Conservation (phyloP, 1,139 yeast species). For the Debaryomycetaceae sp. region DNA sequence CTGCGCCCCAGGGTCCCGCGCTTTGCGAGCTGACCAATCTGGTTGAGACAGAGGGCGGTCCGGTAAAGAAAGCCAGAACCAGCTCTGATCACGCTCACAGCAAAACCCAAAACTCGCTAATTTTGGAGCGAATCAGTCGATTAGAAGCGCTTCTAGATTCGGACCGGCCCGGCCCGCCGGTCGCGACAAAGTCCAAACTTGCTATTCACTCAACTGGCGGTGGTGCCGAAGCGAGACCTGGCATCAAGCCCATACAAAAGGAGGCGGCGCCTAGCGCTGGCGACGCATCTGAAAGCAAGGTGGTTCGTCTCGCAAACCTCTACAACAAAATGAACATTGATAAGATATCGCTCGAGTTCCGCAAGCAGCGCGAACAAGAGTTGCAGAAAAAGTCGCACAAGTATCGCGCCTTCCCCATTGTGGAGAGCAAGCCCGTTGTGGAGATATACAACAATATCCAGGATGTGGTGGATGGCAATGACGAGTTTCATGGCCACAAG, state of each 20-base stretch:
- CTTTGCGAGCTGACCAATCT: background rate
- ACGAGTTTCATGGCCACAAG: constrained; percentile 8
- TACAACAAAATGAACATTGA: constrained; percentile 75
- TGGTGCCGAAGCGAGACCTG: too few relatives aligned
- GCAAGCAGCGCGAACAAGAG: constrained; percentile 75
- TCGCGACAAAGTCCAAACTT: constrained; percentile 3
- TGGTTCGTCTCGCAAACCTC: constrained; percentile 53
- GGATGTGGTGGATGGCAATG: constrained; percentile 60
- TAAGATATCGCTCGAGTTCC: constrained; percentile 75
- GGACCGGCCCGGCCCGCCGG: constrained; percentile 6
- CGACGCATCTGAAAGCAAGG: constrained; percentile 20
- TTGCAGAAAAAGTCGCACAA: constrained; percentile 49
- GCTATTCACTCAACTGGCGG: background rate
- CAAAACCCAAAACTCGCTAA: constrained; percentile 8
- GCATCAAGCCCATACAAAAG: constrained; percentile 5
- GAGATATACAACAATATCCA: constrained; percentile 84
- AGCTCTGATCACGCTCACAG: too few relatives aligned
- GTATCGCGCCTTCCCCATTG: constrained; percentile 66
- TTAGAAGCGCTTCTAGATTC: constrained; percentile 16
- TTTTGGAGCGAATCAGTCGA: constrained; percentile 16
- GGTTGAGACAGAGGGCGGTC: too few relatives aligned
- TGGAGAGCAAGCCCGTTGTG: constrained; percentile 76
- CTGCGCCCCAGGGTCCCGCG: background rate
- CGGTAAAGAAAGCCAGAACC: too few relatives aligned
- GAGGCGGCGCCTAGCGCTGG: constrained; percentile 3